Evolutionary conservation across 805 yeast genomes (phyloP), one percentile per base, ranked within the genome.

Genomic region (Yarrowia osloensis): DNA sequence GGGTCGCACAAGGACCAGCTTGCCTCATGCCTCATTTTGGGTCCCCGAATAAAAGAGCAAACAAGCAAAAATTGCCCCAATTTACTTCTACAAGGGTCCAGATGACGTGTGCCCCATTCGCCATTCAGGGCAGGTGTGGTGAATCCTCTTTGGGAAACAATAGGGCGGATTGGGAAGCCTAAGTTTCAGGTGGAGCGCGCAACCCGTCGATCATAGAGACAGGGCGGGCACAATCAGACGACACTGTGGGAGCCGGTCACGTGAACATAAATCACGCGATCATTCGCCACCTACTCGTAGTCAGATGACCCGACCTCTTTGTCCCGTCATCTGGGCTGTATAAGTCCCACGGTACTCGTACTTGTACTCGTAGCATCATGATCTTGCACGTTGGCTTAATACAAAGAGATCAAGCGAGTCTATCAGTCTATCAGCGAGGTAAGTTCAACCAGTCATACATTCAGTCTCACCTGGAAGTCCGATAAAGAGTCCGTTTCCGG

Each of bases 161-260:
- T 26, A 52, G 42, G 44, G 61, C 61, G 44, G 31, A 54, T 54
- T 54, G 44, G 61, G 61, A 54, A 54, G 31, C n/a, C 33, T 21
- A 50, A 31, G 57, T 33, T 54, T 33, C 42, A 21, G 39, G 26
- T 29, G 57, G 35, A 21, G 40, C 46, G 12, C 42, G 42, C 42
- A n/a, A 39, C 21, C n/a, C 6, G 46, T 21, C 24, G 46, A 40
- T 40, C 46, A 21, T n/a, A 37, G 42, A 17, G 19, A n/a, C 21
- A n/a, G 8, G 42, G 42, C n/a, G 9, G 42, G n/a, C 6, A 3
- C 31, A 28, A 28, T 28, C 31, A 8, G 31, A 28, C 8, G 31
- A 28, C 31, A 28, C 31, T 28, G 31, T 28, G n/a, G 8, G 31
- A 28, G 8, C 31, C 8, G 31, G 8, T 28, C 31, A 28, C 4